Evolutionary conservation across 2,329 filamentous ascomycete genomes (phyloP), one percentile per base, ranked within the genome.

Genomic region (Botrytis elliptica): DNA sequence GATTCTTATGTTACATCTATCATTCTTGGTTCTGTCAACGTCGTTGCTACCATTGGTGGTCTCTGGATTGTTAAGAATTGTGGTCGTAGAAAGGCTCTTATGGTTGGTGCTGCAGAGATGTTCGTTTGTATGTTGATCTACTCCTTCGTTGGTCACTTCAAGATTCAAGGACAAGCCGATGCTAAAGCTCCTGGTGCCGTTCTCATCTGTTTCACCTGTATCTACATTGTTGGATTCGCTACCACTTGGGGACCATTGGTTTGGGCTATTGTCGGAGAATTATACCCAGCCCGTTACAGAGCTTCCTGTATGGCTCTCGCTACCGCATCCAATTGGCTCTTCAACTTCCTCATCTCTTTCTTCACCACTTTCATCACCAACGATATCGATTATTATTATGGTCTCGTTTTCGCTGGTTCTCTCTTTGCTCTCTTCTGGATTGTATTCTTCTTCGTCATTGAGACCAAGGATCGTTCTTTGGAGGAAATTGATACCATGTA

Each of bases 401-500:
- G 92, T 6, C 91, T 93, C 73, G 88, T 94, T 60, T 94, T 94
- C 81, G 92, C 90, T 0, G 90, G 85, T 0, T 93, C 91, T 80
- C 91, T 91, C 77, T 84, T 92, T 52, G 83, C 87, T 0, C 90
- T 88, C 0, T 87, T 89, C 0, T 78, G 89, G 0, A 83, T 94
- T n/a, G 90, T 94, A 49, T 95, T 91, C 84, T 92, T 95, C 83
- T 94, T 94, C 81, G 87, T 94, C 70, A 89, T 92, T 73, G 92
- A 95, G 81, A 90, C 88, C 64, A 90, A 92, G 79, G 92, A 91
- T 70, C 88, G 92, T 9, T 90, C 89, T 0, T 85, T 95, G 1
- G 93, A 95, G 83, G 92, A 95, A 81, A 92, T 95, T 72, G 93
- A 95, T 78, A 90, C 88, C 74, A 93, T 93, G 91, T 95, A 95